These are phyloP conservation scores for Aphanomyces stellatus DNA, from an alignment of 352 stramenopile genomes.

Conservation along the genomic window DNA sequence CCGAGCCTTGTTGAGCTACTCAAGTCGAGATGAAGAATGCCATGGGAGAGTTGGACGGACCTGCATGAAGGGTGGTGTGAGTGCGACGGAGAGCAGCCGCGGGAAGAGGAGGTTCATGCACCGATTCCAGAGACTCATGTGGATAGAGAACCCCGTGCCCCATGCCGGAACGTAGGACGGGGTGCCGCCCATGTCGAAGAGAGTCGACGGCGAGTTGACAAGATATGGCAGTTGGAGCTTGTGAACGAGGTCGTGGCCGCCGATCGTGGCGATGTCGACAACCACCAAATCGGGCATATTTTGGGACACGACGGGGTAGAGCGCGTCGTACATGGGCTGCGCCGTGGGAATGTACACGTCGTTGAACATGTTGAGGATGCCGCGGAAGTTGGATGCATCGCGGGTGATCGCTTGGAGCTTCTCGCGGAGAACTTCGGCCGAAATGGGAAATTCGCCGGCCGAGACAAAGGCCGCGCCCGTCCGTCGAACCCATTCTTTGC, in stretches of 20 bases:
- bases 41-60: too few relatives aligned
- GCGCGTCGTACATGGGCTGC: slow-evolving; percentile 65
- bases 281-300: slow-evolving; percentile 58
- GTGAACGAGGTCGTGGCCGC: slow-evolving; percentile 67
- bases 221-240: slow-evolving; percentile 66
- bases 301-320: slow-evolving; percentile 40
- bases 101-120: slow-evolving; percentile 88
- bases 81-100: slow-evolving; percentile 65
- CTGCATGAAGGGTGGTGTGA: slow-evolving; percentile 86
- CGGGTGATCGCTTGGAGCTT: slow-evolving; percentile 73
- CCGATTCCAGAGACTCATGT: slow-evolving; percentile 83
- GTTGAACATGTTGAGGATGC: slow-evolving; percentile 84
- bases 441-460: slow-evolving; percentile 62
- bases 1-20: slow-evolving; percentile 64
- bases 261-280: slow-evolving; percentile 73
- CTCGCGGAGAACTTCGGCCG: slow-evolving; percentile 50
- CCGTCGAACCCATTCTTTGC: slow-evolving; percentile 52
- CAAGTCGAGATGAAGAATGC: not conserved
- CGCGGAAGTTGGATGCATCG: slow-evolving; percentile 74
- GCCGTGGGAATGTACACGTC: slow-evolving; percentile 76
- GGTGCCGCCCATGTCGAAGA: slow-evolving; percentile 65
- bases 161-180: slow-evolving; percentile 77
- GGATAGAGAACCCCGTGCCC: slow-evolving; percentile 68
- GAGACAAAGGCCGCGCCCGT: slow-evolving; percentile 61
- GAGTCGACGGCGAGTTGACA: slow-evolving; percentile 78